These are phyloP conservation scores for Cladobotryum mycophilum DNA, from an alignment of 2,329 filamentous ascomycete genomes.

Conservation along the genomic window DNA sequence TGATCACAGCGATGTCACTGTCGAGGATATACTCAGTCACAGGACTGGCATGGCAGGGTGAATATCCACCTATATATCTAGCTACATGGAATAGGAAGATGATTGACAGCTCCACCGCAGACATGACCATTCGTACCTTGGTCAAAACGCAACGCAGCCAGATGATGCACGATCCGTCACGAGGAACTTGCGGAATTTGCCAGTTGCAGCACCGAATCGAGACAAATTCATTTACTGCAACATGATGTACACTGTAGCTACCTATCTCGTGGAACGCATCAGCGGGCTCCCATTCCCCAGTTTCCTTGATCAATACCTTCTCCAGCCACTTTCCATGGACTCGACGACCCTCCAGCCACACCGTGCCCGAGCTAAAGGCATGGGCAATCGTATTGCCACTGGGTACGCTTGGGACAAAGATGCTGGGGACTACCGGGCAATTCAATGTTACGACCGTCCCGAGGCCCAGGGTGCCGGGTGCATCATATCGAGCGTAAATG, in stretches of 20 bases:
- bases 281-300: conserved; percentile 15
- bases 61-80: no score
- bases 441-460: conserved; percentile 13
- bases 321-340: conserved; percentile 20
- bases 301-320: conserved; percentile 19
- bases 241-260: conserved; percentile 23
- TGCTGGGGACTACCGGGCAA: not conserved
- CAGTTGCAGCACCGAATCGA: conserved; percentile 17
- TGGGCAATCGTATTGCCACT: conserved; percentile 15
- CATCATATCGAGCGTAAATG: conserved; percentile 22
- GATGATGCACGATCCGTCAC: conserved; percentile 20
- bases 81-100: no score
- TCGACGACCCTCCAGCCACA: conserved; percentile 20
- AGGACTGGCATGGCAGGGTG: conserved; percentile 19
- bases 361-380: conserved; percentile 14
- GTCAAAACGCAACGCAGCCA: conserved; percentile 11
- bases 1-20: conserved; percentile 15
- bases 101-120: conserved; percentile 5
- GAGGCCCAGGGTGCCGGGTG: conserved; percentile 26
- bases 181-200: conserved; percentile 23
- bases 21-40: conserved; percentile 21
- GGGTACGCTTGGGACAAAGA: conserved; percentile 17
- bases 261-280: conserved; percentile 19
- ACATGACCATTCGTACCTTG: conserved; percentile 20
- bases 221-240: conserved; percentile 22